Evolutionary conservation across 129 eudicot genomes (phyloP).

Genomic region (Heracleum sosnowskyi): DNA sequence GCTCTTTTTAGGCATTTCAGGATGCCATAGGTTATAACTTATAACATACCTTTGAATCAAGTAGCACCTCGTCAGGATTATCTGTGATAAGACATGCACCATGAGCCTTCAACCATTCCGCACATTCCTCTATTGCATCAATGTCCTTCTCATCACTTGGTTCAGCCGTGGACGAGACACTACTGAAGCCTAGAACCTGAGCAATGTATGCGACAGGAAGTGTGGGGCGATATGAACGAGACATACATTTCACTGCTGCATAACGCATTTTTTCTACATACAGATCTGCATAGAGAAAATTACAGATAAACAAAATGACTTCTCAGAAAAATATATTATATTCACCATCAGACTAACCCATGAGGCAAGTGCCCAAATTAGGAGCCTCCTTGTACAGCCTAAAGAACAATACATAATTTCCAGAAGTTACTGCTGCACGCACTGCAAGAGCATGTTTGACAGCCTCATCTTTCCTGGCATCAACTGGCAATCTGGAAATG

Average conservation of each 20-base stretch:
- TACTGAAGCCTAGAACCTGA: constrained; percentile 68
- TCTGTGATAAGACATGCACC: constrained; percentile 75
- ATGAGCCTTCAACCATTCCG: constrained; percentile 95
- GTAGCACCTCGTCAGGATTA: constrained; percentile 56
- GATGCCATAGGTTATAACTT: background rate
- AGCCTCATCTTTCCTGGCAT: constrained; percentile 62
- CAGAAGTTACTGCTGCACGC: constrained; percentile 78
- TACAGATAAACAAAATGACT: background rate
- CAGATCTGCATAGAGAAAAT: constrained; percentile 52
- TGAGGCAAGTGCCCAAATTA: constrained; percentile 67
- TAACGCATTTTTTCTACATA: constrained; percentile 92
- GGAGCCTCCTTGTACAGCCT: constrained; percentile 79
- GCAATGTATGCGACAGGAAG: constrained; percentile 72
- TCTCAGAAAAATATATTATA: background rate
- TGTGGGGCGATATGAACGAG: constrained; percentile 91
- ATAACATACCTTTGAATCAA: constrained; percentile 73
- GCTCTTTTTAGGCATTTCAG: background rate
- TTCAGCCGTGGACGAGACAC: constrained; percentile 28
- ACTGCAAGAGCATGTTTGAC: constrained; percentile 94
- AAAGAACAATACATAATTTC: constrained; percentile 73
- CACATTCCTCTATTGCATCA: constrained; percentile 70
- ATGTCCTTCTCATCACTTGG: constrained; percentile 41
- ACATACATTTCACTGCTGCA: constrained; percentile 80
- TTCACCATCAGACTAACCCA: constrained; percentile 52
- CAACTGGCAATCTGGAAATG: constrained; percentile 55